Percentiles rank a stretch among this genome's conserved stretches.
Evolutionary conservation across 441 rosid species (phyloP).

Genomic region (Erysimum pusillum): DNA sequence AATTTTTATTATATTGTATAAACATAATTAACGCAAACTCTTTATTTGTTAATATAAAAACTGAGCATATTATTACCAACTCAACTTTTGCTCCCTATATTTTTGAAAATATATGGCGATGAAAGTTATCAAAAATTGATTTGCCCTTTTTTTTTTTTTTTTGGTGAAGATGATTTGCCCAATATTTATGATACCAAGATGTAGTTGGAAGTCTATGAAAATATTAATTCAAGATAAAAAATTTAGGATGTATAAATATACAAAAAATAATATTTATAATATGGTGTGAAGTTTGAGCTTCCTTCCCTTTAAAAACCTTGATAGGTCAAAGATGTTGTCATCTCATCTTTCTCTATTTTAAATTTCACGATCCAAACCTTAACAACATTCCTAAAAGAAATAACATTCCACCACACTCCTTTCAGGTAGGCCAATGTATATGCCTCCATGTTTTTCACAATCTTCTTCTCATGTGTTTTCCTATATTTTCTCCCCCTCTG

Average conservation of each 20-base stretch:
- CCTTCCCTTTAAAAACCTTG: neutral
- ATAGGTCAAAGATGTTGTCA: slow-evolving; percentile 12
- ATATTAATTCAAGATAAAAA: neutral
- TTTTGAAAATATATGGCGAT: neutral
- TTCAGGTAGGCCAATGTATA: slow-evolving; percentile 12
- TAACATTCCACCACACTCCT: neutral
- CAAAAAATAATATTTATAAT: neutral
- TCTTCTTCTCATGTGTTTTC: neutral
- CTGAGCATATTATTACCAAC: neutral
- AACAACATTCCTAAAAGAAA: slow-evolving; percentile 2
- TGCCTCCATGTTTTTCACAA: neutral
- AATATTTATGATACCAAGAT: neutral
- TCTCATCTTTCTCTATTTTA: neutral
- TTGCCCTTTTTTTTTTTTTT: neutral
- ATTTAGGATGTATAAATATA: neutral
- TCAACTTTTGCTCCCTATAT: neutral
- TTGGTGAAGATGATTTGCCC: too few species aligned
- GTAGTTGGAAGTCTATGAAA: neutral
- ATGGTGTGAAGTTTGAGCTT: slow-evolving; percentile 4
- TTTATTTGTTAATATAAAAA: neutral
- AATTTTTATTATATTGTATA: neutral
- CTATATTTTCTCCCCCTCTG: neutral
- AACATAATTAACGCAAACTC: neutral
- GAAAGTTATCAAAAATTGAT: neutral
- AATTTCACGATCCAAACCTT: slow-evolving; percentile 2